phyloP scores from a whole-genome alignment of 129 eudicot species.

The Chrysanthemum seticuspe region DNA sequence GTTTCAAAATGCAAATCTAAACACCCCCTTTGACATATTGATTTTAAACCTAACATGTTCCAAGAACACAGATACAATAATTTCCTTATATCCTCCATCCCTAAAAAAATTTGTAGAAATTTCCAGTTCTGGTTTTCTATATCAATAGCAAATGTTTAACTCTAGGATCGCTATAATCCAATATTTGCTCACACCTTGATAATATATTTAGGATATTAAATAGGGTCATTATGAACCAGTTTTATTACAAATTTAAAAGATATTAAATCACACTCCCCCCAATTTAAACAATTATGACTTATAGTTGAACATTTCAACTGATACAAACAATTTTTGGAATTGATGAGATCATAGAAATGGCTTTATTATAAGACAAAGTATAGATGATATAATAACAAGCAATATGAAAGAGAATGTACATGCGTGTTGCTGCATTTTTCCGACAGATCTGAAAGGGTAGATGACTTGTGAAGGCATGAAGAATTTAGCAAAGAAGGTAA shows the following conservation, averaged over 20 bases:
- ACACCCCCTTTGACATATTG: neutral
- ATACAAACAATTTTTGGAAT: conserved; percentile 1
- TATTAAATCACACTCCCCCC: neutral
- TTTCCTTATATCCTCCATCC: too few species aligned
- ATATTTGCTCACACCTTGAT: neutral
- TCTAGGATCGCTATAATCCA: neutral
- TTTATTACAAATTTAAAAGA: neutral
- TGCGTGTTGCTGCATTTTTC: conserved; percentile 41
- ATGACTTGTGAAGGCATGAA: conserved; percentile 72
- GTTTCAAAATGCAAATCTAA: neutral
- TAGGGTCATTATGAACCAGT: neutral
- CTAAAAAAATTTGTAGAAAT: neutral
- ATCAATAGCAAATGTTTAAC: neutral
- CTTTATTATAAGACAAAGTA: neutral
- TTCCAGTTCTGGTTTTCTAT: neutral
- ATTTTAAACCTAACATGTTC: neutral
- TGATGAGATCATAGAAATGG: conserved; percentile 1
- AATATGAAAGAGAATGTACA: conserved; percentile 40
- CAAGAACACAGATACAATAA: neutral
- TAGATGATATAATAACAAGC: neutral
- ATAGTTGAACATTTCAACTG: neutral
- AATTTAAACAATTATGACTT: neutral
- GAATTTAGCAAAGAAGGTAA: conserved; percentile 85
- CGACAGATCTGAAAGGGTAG: conserved; percentile 64
- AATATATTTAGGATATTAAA: neutral